Percentiles rank a stretch among this genome's conserved stretches.
phyloP scores from a whole-genome alignment of 2,329 filamentous ascomycete genomes.

The Kalaharituber pfeilii region DNA sequence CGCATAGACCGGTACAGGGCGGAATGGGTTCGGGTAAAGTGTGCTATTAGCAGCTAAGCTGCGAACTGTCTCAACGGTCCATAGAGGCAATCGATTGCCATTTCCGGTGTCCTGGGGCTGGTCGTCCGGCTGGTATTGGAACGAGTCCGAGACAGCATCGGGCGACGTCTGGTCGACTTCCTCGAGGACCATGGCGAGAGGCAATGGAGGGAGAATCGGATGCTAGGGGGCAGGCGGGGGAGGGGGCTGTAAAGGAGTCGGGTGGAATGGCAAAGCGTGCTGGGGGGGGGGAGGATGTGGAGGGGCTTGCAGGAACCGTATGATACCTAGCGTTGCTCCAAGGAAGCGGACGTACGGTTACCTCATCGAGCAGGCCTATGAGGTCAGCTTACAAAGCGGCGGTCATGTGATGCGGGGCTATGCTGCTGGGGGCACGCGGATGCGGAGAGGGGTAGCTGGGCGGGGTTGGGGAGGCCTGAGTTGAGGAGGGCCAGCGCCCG shows the following conservation, averaged over 20 bases:
- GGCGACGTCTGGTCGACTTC: not conserved
- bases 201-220: not conserved
- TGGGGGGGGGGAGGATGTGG: too few relatives aligned
- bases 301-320: too few relatives aligned
- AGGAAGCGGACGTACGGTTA: not conserved
- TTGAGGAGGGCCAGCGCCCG: too few relatives aligned
- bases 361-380: not conserved
- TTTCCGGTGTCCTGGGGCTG: not conserved
- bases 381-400: constrained; percentile 1
- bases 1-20: not conserved
- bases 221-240: not conserved
- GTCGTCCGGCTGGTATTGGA: not conserved
- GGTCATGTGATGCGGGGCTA: not conserved
- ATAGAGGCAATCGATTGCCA: not conserved
- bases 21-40: not conserved
- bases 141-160: too few relatives aligned
- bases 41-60: not conserved
- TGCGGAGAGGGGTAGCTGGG: too few relatives aligned
- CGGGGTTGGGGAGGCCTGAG: too few relatives aligned
- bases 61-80: not conserved
- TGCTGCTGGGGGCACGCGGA: too few relatives aligned
- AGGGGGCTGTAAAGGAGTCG: not conserved
- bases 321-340: too few relatives aligned
- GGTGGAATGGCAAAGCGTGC: too few relatives aligned
- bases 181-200: not conserved